Conservation (phyloP, 2,329 filamentous ascomycete genomes). For the Lasiodiplodia sp. region DNA sequence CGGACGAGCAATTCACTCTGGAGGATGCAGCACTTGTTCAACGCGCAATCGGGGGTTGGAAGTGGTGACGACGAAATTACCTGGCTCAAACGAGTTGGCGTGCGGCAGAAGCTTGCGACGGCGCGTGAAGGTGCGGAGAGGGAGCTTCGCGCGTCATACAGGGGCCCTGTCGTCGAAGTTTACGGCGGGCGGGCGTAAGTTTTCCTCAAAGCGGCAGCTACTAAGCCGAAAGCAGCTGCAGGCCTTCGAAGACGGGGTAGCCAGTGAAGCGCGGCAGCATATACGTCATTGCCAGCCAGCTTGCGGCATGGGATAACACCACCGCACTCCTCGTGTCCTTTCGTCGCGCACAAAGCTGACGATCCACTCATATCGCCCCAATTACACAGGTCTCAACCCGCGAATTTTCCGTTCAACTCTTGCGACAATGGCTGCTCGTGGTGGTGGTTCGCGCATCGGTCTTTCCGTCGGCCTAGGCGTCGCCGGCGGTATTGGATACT, state of each 20-base stretch:
- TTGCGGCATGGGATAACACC: background rate
- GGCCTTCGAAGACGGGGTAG: background rate
- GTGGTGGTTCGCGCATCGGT: conserved; percentile 12
- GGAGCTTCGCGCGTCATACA: conserved; percentile 15
- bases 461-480: conserved; percentile 15
- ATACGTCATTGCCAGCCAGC: background rate
- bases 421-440: conserved; percentile 28
- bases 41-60: background rate
- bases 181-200: background rate
- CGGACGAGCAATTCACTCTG: background rate
- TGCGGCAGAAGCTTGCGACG: background rate
- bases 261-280: background rate
- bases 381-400: background rate
- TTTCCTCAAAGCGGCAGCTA: background rate
- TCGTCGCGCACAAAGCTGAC: background rate
- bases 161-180: background rate
- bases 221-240: background rate
- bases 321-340: background rate
- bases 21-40: background rate
- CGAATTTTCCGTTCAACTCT: background rate
- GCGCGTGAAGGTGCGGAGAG: conserved; percentile 23
- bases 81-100: background rate
- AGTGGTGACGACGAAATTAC: conserved; percentile 16
- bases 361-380: background rate
- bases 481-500: conserved; percentile 74